Evolutionary conservation across 2,329 filamentous ascomycete genomes (phyloP), one percentile per base, ranked within the genome.

Genomic region (Colletotrichum neosansevieriae): DNA sequence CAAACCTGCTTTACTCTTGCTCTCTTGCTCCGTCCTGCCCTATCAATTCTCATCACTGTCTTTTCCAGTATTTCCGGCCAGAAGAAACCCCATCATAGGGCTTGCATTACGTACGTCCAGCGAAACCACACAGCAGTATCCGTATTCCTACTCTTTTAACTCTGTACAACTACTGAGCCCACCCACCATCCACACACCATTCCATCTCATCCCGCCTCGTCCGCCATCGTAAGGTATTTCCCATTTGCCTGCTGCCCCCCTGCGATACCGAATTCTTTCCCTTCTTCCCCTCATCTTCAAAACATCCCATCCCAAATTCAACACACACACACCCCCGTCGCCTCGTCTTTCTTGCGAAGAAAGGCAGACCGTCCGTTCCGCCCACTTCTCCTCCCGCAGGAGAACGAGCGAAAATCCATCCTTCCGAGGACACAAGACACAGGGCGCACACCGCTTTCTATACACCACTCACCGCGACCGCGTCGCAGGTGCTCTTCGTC

Each of bases 171-270:
- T n/a, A 58, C 53, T 58, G 47, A 58, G 56, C 42, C 56, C 17
- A 47, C 56, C 7, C 56, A 47, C 56, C 56, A 58, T 58, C 56
- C 19, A 58, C 40, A 36, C 47, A 42, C 56, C 42, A 47, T 58
- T 47, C 56, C 42, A 58, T 60, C 61, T 58, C 47, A 54, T 68
- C 66, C 65, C 61, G 49, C 61, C 42, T 49, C 62, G 61, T 60
- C 61, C 61, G 54, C 66, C 61, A 50, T 59, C 42, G 49, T 65
- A 58, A 68, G 61, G 53, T 68, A 68, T 68, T 64, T 53, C 38
- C 60, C 36, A 62, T 15, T 7, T 66, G 36, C 34, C 17, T 24
- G 12, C 49, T 45, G 17, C 36, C 21, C 54, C 38, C 54, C 60
- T 59, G 53, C 64, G 49, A 47, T 59, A 56, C 47, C 54, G 57